phyloP scores from a whole-genome alignment of 2,329 filamentous ascomycete genomes.

The Aspergillus bombycis region DNA sequence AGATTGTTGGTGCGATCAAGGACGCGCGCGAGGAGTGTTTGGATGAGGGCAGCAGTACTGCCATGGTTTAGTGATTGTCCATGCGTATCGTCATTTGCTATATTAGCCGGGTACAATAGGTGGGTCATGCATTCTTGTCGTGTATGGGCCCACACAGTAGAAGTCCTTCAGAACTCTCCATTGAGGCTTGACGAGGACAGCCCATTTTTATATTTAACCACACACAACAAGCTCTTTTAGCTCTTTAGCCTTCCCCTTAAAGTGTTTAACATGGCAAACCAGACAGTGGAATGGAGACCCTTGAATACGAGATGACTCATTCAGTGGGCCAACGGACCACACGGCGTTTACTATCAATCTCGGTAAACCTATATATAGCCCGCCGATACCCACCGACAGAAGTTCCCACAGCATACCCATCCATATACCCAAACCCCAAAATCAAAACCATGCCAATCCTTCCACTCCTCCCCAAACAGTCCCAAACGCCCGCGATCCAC shows the following conservation, averaged over 20 bases:
- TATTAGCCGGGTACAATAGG: background rate
- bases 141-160: no score
- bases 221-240: background rate
- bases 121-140: background rate
- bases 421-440: background rate
- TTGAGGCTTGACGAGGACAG: no score
- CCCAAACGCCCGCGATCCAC: background rate
- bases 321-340: background rate
- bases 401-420: background rate
- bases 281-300: background rate
- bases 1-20: background rate
- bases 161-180: background rate
- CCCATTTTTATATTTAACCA: no score
- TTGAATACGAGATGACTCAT: background rate
- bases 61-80: background rate
- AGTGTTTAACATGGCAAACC: no score
- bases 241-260: no score
- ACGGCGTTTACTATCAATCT: background rate
- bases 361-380: background rate
- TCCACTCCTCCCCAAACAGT: background rate
- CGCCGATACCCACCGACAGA: background rate
- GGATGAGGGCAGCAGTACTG: background rate
- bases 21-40: background rate
- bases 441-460: background rate
- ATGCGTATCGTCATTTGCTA: fast-evolving